phyloP scores from a whole-genome alignment of 2,329 filamentous ascomycete species.

The Geosmithia putterillii region DNA sequence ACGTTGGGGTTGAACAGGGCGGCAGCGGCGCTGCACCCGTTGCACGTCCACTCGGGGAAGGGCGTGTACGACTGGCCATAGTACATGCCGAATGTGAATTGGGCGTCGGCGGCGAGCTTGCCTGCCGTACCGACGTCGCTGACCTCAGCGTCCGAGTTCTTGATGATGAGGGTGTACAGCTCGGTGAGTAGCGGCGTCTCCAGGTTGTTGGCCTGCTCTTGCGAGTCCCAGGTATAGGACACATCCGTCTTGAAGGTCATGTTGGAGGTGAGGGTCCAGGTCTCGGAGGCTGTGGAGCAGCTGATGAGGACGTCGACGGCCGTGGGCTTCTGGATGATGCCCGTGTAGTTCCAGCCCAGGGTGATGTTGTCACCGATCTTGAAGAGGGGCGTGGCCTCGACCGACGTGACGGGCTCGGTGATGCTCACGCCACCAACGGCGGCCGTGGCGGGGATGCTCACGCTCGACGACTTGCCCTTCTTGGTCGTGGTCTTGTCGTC shows the following conservation, averaged over 20 bases:
- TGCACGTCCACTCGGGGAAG: conserved; percentile 39
- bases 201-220: conserved; percentile 30
- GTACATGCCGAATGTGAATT: conserved; percentile 48
- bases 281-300: conserved; percentile 35
- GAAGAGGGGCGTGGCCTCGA: conserved; percentile 36
- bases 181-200: conserved; percentile 35
- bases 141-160: conserved; percentile 41
- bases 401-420: conserved; percentile 33
- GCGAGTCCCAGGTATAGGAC: conserved; percentile 47
- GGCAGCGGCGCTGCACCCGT: conserved; percentile 42
- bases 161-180: conserved; percentile 49
- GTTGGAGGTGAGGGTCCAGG: conserved; percentile 52
- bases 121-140: conserved; percentile 40
- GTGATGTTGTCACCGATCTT: conserved; percentile 49
- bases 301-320: conserved; percentile 48
- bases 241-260: conserved; percentile 43
- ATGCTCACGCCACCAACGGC: conserved; percentile 37
- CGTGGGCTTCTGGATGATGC: conserved; percentile 42
- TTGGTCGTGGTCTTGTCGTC: conserved; percentile 6
- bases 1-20: conserved; percentile 33
- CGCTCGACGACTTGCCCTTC: conserved; percentile 20
- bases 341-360: conserved; percentile 55
- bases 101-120: conserved; percentile 36
- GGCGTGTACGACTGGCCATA: conserved; percentile 35
- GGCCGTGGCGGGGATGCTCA: conserved; percentile 27